phyloP scores from a whole-genome alignment of 2,329 filamentous ascomycete genomes.

The Penicillium italicum region DNA sequence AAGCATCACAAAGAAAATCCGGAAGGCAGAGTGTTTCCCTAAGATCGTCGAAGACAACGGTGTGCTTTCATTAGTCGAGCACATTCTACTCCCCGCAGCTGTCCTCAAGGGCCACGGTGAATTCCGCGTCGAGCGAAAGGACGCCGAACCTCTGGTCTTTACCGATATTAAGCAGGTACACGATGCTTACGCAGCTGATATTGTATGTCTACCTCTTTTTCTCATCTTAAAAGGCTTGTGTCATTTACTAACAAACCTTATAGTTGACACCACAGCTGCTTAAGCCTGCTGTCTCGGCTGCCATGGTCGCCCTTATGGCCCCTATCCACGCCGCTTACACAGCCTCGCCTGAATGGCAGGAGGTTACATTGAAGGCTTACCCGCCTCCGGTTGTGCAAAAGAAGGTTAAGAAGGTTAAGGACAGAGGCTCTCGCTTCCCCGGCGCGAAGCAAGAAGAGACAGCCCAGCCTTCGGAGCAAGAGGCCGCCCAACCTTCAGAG shows the following conservation, averaged over 20 bases:
- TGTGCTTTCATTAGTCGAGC: constrained; percentile 79
- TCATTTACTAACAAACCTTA: constrained; percentile 6
- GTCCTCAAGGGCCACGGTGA: constrained; percentile 47
- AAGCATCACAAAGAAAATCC: constrained; percentile 73
- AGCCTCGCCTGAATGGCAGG: constrained; percentile 73
- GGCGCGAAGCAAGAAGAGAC: constrained; percentile 11
- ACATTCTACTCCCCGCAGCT: constrained; percentile 71
- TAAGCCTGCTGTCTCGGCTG: constrained; percentile 76
- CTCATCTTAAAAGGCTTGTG: not conserved
- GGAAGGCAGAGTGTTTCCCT: constrained; percentile 77
- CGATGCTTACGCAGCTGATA: constrained; percentile 74
- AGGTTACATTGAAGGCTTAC: constrained; percentile 73
- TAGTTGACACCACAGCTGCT: constrained; percentile 79
- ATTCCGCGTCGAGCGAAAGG: constrained; percentile 66
- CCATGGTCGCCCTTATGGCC: constrained; percentile 67
- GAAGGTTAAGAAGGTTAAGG: constrained; percentile 73
- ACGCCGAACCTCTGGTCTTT: constrained; percentile 75
- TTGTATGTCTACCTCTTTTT: constrained; percentile 50
- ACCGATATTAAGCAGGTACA: constrained; percentile 69
- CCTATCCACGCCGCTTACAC: constrained; percentile 75
- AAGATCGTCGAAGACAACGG: constrained; percentile 80
- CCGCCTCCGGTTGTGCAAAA: constrained; percentile 63
- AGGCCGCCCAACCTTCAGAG: not conserved
- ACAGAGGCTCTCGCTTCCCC: constrained; percentile 62
- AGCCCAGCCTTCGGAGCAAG: not conserved